Evolutionary conservation across 805 yeast genomes (phyloP).

Genomic region (Scheffersomyces stipitis): DNA sequence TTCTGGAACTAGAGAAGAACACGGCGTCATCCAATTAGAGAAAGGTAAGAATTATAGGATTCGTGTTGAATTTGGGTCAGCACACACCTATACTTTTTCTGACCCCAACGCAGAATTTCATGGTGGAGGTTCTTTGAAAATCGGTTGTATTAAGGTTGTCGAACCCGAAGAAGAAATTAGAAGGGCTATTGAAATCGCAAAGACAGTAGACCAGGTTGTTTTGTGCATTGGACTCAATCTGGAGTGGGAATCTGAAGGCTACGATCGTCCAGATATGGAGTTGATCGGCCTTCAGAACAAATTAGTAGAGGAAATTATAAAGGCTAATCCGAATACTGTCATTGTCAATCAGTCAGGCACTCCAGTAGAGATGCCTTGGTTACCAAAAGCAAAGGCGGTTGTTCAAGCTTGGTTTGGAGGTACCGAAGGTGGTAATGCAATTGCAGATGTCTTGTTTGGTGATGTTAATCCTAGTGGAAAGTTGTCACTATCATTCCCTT

Average conservation of each 20-base stretch:
- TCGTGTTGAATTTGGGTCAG: not conserved
- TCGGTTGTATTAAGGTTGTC: constrained; percentile 22
- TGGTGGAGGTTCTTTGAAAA: constrained; percentile 23
- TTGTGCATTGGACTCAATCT: constrained; percentile 25
- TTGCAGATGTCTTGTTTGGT: constrained; percentile 34
- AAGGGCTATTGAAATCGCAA: constrained; percentile 24
- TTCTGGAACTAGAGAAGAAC: constrained; percentile 1
- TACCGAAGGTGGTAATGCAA: constrained; percentile 30
- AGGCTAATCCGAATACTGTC: constrained; percentile 28
- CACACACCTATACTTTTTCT: constrained; percentile 6
- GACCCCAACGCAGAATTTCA: constrained; percentile 13
- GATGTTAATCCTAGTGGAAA: constrained; percentile 33
- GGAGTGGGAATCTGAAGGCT: constrained; percentile 35
- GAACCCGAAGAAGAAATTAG: constrained; percentile 24
- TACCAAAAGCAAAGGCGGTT: constrained; percentile 17
- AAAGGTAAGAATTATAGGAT: constrained; percentile 1
- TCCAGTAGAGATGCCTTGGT: constrained; percentile 35
- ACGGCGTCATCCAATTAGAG: not conserved
- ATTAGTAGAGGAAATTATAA: constrained; percentile 21
- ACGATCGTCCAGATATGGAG: constrained; percentile 28
- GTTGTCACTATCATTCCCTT: constrained; percentile 25
- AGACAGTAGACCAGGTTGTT: constrained; percentile 27
- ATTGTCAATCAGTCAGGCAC: constrained; percentile 35
- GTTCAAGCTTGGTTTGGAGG: constrained; percentile 40
- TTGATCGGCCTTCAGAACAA: constrained; percentile 27